phyloP scores from a whole-genome alignment of 345 rosid genomes.

The Eucalyptus regnans region DNA sequence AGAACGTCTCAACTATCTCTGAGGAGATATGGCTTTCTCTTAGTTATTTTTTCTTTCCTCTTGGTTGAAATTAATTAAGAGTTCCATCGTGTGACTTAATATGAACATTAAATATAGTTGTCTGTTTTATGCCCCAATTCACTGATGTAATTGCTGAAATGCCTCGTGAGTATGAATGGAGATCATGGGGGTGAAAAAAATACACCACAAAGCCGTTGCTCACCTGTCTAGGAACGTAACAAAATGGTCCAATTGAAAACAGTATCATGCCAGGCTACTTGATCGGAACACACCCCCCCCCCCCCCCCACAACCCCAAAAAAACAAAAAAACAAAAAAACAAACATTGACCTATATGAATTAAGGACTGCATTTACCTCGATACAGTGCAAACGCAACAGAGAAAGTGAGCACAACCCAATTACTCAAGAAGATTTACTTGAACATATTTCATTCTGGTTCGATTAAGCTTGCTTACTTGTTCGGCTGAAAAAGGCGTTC shows the following conservation, averaged over 20 bases:
- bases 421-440: not conserved
- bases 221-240: not conserved
- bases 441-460: not conserved
- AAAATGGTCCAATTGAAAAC: not conserved
- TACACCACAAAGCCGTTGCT: not conserved
- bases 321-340: no score
- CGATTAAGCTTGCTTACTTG: not conserved
- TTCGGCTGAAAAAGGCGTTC: not conserved
- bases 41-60: not conserved
- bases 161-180: not conserved
- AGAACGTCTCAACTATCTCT: not conserved
- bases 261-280: not conserved
- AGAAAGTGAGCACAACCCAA: not conserved
- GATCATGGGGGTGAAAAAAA: not conserved
- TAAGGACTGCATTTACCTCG: not conserved
- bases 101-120: not conserved
- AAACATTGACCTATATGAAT: not conserved
- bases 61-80: not conserved
- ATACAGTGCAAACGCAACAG: not conserved
- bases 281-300: not conserved
- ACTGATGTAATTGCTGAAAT: not conserved
- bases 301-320: no score
- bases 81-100: not conserved
- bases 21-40: not conserved
- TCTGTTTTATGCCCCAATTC: not conserved